These are phyloP conservation scores for Cyberlindnera xylosilytica DNA, from an alignment of 805 yeast genomes.

Conservation along the genomic window DNA sequence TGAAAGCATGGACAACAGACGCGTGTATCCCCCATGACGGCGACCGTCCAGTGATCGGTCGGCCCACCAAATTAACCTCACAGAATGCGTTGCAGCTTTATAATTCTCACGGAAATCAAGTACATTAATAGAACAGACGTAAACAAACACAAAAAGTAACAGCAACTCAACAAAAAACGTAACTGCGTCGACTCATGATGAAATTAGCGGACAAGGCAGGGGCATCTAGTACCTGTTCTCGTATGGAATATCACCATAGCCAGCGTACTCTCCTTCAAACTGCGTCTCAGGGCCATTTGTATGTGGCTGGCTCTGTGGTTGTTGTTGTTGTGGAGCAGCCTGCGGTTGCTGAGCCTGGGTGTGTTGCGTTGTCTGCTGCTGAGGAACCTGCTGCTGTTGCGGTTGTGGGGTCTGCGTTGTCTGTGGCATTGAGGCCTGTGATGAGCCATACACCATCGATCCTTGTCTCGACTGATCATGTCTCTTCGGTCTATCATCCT, in stretches of 20 bases:
- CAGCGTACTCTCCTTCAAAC: not conserved
- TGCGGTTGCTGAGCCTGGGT: not conserved
- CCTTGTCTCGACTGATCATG: slow-evolving; percentile 12
- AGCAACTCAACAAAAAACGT: not conserved
- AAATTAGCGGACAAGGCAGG: not conserved
- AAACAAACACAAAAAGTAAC: too few relatives aligned
- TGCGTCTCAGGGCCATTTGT: too few relatives aligned
- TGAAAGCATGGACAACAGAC: too few relatives aligned
- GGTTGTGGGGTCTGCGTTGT: not conserved
- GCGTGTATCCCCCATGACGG: too few relatives aligned
- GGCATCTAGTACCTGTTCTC: slow-evolving; percentile 2
- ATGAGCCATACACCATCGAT: slow-evolving; percentile 4
- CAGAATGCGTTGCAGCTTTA: too few relatives aligned
- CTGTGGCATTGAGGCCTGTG: not conserved
- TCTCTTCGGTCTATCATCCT: slow-evolving; percentile 44
- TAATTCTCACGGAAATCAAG: too few relatives aligned
- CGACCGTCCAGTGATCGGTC: too few relatives aligned
- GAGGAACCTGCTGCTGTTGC: not conserved
- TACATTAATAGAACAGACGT: too few relatives aligned
- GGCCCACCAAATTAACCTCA: too few relatives aligned
- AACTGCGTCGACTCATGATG: not conserved
- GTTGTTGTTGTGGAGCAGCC: not conserved
- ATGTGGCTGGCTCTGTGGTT: slow-evolving; percentile 1
- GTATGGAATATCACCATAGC: slow-evolving; percentile 3
- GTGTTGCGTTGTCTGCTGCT: not conserved